Base-by-base conservation (phyloP, 129 eudicot species). In the Flaveria ramosissima region DNA sequence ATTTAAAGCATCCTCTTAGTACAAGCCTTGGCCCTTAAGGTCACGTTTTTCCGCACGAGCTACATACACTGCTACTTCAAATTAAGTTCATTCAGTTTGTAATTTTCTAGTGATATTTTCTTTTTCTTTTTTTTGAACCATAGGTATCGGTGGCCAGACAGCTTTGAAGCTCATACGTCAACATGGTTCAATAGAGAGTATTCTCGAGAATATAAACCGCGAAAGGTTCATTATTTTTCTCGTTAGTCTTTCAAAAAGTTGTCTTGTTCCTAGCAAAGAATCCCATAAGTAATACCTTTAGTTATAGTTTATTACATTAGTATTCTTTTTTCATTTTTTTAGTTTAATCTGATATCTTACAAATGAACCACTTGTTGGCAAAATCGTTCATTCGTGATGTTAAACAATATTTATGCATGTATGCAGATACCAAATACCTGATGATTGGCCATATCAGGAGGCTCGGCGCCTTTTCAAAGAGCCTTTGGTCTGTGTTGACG, bases 81-180 rank as follows among this genome's bases (percentile, higher is more conserved):
- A 36, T 36, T 36, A 36, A 36, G 41, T 36, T 36, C 41, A 36
- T 36, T 36, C 41, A 1, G 41, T 36, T 36, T 36, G 41, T 36
- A 36, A 36, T 3, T 36, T 36, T 5, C 1, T 6, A 5, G 7
- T 36, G 7, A 36, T 36, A 36, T 36, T 36, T 36, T 36, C 7
- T 5, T 36, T 32, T 36, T 36, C 8, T 36, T 67, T 67, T 15
- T 36, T 7, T 15, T 50, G 13, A 30, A 68, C 8, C 9, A 68
- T 81, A 89, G 98, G 98, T 80, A 92, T 92, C 69, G 98, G 98
- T 51, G 89, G 90, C 46, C 82, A 72, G 79, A 89, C 98, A 39
- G 96, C 98, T 72, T 82, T 92, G 84, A 92, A 92, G 88, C 89
- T 89, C 65, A 90, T 92, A 26, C 90, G 92, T 16, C 96, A 88